Percentiles rank a stretch among this genome's conserved stretches.
phyloP scores from a whole-genome alignment of 2,329 filamentous ascomycete genomes.

The Verticillium isaacii region DNA sequence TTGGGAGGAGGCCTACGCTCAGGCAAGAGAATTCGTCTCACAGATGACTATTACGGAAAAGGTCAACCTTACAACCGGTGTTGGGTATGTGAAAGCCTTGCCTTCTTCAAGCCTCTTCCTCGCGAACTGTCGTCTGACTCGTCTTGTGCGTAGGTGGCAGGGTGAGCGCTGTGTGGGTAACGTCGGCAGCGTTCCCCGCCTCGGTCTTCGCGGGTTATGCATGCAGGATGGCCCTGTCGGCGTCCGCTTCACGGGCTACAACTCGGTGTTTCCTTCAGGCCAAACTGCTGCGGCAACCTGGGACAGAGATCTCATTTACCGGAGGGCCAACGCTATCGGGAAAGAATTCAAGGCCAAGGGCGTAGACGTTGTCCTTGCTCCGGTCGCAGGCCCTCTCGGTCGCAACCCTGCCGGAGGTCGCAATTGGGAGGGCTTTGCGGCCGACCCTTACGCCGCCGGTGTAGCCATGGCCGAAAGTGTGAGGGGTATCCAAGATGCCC shows the following conservation, averaged over 20 bases:
- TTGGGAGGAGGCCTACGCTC: constrained; percentile 72
- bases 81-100: constrained; percentile 55
- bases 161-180: constrained; percentile 75
- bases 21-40: constrained; percentile 75
- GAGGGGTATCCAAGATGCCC: constrained; percentile 73
- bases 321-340: constrained; percentile 43
- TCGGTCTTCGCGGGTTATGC: constrained; percentile 69
- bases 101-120: constrained; percentile 1
- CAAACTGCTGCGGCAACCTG: constrained; percentile 80
- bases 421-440: constrained; percentile 64
- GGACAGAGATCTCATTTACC: constrained; percentile 63
- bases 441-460: constrained; percentile 72
- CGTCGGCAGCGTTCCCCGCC: constrained; percentile 61
- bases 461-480: constrained; percentile 67
- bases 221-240: constrained; percentile 83
- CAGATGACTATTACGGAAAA: constrained; percentile 82
- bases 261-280: constrained; percentile 75
- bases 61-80: constrained; percentile 90
- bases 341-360: constrained; percentile 70
- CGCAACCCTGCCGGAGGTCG: constrained; percentile 40
- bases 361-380: constrained; percentile 63
- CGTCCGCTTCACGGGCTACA: constrained; percentile 71
- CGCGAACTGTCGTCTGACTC: constrained; percentile 39
- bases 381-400: constrained; percentile 42
- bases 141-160: constrained; percentile 42